phyloP scores from a whole-genome alignment of 257 asterid species.

The Nemophila menziesii region DNA sequence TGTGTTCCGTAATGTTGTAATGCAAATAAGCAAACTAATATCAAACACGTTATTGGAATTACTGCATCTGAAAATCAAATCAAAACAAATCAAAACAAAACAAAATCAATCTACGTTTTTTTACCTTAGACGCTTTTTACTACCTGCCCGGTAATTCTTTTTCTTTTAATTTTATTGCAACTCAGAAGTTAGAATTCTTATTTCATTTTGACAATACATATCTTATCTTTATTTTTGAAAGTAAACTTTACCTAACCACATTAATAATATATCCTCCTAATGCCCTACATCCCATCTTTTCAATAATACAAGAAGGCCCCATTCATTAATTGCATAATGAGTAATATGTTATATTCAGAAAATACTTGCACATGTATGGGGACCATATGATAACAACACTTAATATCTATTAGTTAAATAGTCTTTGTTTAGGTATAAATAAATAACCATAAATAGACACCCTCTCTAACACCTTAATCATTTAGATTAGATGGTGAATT shows the following conservation, averaged over 20 bases:
- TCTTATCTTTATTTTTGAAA: too few relatives aligned
- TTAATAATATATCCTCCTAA: neutral
- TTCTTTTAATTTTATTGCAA: too few relatives aligned
- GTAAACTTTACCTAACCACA: neutral
- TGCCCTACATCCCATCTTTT: neutral
- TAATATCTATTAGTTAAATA: neutral
- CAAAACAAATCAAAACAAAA: neutral
- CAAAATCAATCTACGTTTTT: neutral
- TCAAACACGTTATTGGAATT: constrained; percentile 89
- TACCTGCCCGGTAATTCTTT: too few relatives aligned
- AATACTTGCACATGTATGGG: neutral
- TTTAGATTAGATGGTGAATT: too few relatives aligned
- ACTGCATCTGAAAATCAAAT: constrained; percentile 61
- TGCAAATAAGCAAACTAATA: constrained; percentile 84
- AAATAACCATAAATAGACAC: too few relatives aligned
- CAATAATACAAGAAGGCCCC: neutral
- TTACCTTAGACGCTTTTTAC: too few relatives aligned
- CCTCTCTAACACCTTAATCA: too few relatives aligned
- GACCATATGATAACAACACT: neutral
- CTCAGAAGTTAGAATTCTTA: too few relatives aligned
- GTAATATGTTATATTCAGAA: neutral
- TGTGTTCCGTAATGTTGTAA: constrained; percentile 97
- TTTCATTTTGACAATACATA: neutral
- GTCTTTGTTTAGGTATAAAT: neutral
- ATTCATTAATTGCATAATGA: neutral